Evolutionary conservation across 2,329 filamentous ascomycete species (phyloP).

Genomic region (Allantophomopsis lycopodina): DNA sequence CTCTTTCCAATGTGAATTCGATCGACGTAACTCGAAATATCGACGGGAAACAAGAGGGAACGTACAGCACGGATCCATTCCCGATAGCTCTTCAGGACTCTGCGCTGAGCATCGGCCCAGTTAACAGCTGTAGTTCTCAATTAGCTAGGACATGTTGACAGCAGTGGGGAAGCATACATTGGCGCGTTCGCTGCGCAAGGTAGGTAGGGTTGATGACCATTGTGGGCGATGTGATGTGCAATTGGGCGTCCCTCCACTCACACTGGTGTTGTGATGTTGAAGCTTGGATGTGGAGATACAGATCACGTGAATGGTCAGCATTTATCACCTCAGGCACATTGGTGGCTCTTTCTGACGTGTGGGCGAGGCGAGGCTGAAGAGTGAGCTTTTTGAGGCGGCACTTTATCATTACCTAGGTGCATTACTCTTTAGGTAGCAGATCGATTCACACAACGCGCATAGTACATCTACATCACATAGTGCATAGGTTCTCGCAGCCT

Average conservation of each 20-base stretch:
- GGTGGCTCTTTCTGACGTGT: too few species aligned
- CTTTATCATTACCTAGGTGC: too few species aligned
- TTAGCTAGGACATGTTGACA: constrained; percentile 36
- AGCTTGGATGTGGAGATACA: background rate
- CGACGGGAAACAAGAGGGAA: constrained; percentile 15
- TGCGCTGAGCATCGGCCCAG: constrained; percentile 76
- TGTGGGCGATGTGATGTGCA: constrained; percentile 24
- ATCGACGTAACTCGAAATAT: too few species aligned
- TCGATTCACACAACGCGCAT: too few species aligned
- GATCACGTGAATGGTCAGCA: background rate
- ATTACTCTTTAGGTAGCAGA: too few species aligned
- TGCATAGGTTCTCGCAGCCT: too few species aligned
- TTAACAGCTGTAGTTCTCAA: constrained; percentile 30
- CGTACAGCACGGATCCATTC: constrained; percentile 94
- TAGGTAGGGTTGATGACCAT: constrained; percentile 91
- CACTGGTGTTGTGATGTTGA: background rate
- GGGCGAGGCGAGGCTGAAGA: constrained; percentile 6
- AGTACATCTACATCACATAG: too few species aligned
- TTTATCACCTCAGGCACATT: background rate
- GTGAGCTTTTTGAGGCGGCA: too few species aligned
- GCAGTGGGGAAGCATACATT: constrained; percentile 43
- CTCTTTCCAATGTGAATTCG: background rate
- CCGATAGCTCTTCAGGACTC: constrained; percentile 82
- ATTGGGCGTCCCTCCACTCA: constrained; percentile 3
- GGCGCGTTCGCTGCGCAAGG: constrained; percentile 68